Evolutionary conservation across 768 basidiomycete species (phyloP).

Genomic region (Lactarius vividus): DNA sequence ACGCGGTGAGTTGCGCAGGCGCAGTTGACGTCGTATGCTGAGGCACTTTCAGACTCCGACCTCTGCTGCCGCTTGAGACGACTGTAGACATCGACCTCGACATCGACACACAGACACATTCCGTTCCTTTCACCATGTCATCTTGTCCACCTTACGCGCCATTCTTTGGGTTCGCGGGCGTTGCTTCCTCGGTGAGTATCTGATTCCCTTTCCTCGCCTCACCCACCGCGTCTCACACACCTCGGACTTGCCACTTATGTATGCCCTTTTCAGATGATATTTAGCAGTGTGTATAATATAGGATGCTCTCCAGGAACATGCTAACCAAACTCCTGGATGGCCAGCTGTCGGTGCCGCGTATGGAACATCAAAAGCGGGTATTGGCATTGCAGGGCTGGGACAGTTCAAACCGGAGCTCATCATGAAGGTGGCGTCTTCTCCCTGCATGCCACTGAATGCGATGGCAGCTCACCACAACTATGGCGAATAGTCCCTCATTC

Average conservation of each 20-base stretch:
- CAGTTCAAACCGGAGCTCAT: constrained; percentile 94
- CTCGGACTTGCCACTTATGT: neutral
- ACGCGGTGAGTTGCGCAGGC: constrained; percentile 1
- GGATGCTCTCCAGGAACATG: neutral
- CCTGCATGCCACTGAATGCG: neutral
- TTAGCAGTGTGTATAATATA: constrained; percentile 71
- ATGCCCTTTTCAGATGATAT: constrained; percentile 70
- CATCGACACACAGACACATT: neutral
- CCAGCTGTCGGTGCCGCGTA: constrained; percentile 91
- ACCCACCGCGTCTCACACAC: neutral
- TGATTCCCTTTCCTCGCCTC: neutral
- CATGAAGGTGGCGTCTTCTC: constrained; percentile 74
- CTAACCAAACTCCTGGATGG: neutral
- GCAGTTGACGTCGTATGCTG: neutral
- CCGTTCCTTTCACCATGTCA: constrained; percentile 32
- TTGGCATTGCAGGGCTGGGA: constrained; percentile 94
- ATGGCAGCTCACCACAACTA: neutral
- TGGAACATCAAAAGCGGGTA: constrained; percentile 95
- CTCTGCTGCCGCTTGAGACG: neutral
- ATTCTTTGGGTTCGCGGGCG: constrained; percentile 98
- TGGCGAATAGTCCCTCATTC: constrained; percentile 45
- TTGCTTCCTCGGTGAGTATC: constrained; percentile 78
- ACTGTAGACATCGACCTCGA: neutral
- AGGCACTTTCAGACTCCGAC: constrained; percentile 26
- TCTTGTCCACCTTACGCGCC: constrained; percentile 89